These are phyloP conservation scores for Coemansia sp. DNA, from an alignment of 192 early-diverging fungal species.

Conservation along the genomic window DNA sequence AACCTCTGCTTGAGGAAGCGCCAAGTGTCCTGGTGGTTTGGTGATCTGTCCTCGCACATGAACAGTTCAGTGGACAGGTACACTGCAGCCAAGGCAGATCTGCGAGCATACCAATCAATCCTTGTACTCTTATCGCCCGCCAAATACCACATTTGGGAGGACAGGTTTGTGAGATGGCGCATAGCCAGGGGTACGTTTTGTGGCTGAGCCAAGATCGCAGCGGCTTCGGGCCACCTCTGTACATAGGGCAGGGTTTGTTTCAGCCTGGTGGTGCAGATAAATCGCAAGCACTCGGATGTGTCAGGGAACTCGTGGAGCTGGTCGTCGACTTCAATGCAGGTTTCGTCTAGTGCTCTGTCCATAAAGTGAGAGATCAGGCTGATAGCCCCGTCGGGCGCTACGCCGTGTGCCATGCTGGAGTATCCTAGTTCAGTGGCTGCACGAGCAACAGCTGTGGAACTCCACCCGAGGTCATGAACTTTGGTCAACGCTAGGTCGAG, in stretches of 20 bases:
- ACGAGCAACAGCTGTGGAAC: conserved; percentile 59
- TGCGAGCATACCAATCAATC: conserved; percentile 86
- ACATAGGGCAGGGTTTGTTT: conserved; percentile 72
- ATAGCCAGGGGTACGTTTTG: conserved; percentile 70
- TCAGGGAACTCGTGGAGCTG: conserved; percentile 53
- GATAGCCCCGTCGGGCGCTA: conserved; percentile 63
- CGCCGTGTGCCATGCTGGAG: conserved; percentile 68
- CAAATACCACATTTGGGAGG: conserved; percentile 85
- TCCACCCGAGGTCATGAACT: conserved; percentile 77
- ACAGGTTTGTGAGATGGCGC: conserved; percentile 64
- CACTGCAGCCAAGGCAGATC: conserved; percentile 75
- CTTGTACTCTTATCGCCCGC: conserved; percentile 82
- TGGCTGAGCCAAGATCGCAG: conserved; percentile 78
- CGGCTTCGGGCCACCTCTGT: conserved; percentile 72
- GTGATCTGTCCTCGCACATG: conserved; percentile 88
- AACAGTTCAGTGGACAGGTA: conserved; percentile 89
- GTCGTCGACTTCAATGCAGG: conserved; percentile 62
- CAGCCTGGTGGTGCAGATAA: conserved; percentile 63
- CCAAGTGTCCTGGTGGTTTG: conserved; percentile 68
- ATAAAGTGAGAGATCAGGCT: conserved; percentile 79
- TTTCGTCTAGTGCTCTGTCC: conserved; percentile 59
- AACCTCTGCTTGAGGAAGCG: conserved; percentile 79
- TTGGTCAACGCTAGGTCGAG: conserved; percentile 65
- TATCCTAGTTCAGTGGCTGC: conserved; percentile 70
- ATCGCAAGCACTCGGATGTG: conserved; percentile 58